Percentiles rank a stretch among this genome's conserved stretches.
These are phyloP conservation scores for Fusarium sp. DNA, from an alignment of 2,329 filamentous ascomycete genomes.

Conservation along the genomic window DNA sequence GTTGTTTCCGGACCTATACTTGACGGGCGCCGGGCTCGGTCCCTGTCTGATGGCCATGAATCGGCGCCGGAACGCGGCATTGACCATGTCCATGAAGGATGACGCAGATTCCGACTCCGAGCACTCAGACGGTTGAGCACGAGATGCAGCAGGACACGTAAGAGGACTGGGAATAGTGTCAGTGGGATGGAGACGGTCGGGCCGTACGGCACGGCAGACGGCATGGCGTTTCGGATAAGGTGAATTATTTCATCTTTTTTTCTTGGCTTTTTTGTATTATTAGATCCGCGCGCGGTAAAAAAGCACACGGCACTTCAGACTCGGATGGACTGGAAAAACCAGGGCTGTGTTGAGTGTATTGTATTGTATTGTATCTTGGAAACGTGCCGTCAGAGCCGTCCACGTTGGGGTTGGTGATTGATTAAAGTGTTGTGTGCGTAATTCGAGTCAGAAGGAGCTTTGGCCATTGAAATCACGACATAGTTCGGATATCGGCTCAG, in stretches of 20 bases:
- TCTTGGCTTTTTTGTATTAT: background rate
- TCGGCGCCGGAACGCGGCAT: no score
- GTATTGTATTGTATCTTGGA: no score
- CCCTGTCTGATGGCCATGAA: no score
- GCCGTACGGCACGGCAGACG: slow-evolving; percentile 27
- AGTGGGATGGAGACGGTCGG: slow-evolving; percentile 7
- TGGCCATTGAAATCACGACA: no score
- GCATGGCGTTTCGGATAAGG: slow-evolving; percentile 1
- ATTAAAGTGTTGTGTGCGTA: background rate
- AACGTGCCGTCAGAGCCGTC: slow-evolving; percentile 36
- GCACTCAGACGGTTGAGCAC: no score
- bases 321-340: no score
- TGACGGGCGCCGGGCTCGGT: no score
- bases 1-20: no score
- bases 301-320: background rate
- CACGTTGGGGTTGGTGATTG: background rate
- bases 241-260: background rate
- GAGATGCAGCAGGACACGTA: slow-evolving; percentile 4
- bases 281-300: background rate
- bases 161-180: slow-evolving; percentile 2
- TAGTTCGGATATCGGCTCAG: slow-evolving; percentile 29
- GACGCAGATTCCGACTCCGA: no score
- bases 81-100: no score
- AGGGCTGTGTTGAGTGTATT: no score
- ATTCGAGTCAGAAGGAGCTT: no score